Conservation (phyloP, 2,329 filamentous ascomycete genomes). For the Gnomoniopsis sp. region DNA sequence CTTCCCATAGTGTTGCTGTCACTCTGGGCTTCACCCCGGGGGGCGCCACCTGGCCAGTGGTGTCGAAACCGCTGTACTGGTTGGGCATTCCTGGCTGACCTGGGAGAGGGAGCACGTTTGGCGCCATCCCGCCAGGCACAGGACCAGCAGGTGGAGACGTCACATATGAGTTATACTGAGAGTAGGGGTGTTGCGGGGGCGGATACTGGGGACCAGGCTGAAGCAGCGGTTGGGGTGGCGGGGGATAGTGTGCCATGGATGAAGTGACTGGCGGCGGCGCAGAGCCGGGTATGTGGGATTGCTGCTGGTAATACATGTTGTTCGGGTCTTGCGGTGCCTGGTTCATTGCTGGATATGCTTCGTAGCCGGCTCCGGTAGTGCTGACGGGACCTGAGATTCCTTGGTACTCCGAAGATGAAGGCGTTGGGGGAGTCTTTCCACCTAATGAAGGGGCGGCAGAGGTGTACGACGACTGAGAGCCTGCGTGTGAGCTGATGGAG, state of each 20-base stretch:
- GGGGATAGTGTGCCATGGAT: slow-evolving; percentile 72
- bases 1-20: slow-evolving; percentile 96
- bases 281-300: slow-evolving; percentile 74
- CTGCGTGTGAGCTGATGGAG: slow-evolving; percentile 46
- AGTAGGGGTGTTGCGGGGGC: slow-evolving; percentile 53
- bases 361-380: slow-evolving; percentile 30
- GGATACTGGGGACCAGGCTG: slow-evolving; percentile 71
- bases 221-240: slow-evolving; percentile 71
- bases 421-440: slow-evolving; percentile 71
- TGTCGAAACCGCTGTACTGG: slow-evolving; percentile 66
- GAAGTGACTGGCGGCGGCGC: slow-evolving; percentile 73
- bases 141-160: slow-evolving; percentile 74
- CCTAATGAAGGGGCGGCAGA: slow-evolving; percentile 57
- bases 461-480: slow-evolving; percentile 53
- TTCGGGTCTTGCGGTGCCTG: slow-evolving; percentile 63
- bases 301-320: slow-evolving; percentile 69
- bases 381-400: slow-evolving; percentile 35
- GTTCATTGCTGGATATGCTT: slow-evolving; percentile 68
- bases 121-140: slow-evolving; percentile 65
- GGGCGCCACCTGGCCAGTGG: slow-evolving; percentile 87
- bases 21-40: slow-evolving; percentile 95
- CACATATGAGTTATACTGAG: slow-evolving; percentile 67
- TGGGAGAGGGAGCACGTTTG: slow-evolving; percentile 70
- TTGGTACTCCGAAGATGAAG: slow-evolving; percentile 55
- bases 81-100: slow-evolving; percentile 52